Percentiles rank a stretch among this genome's conserved stretches.
Evolutionary conservation across 495 filamentous ascomycete species (phyloP).

Genomic region (Penicillium mononematosum): DNA sequence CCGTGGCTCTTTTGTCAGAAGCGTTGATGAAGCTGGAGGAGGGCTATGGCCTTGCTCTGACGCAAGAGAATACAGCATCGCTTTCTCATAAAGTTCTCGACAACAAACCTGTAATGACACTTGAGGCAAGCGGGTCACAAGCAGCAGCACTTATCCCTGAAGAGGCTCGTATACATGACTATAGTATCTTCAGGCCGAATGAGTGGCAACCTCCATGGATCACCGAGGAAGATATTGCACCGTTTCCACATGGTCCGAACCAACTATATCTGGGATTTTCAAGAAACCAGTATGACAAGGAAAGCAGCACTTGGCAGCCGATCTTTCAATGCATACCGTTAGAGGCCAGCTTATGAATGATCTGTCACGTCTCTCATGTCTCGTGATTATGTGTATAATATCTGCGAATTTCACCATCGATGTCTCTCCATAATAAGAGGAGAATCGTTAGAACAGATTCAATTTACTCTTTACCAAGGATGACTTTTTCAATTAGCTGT

Average conservation of each 20-base stretch:
- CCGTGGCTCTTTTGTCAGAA: slow-evolving; percentile 19
- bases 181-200: slow-evolving; percentile 12
- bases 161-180: slow-evolving; percentile 21
- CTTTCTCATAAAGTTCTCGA: neutral
- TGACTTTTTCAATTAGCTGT: too few species aligned
- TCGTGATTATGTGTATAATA: too few species aligned
- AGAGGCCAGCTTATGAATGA: neutral
- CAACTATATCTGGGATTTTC: neutral
- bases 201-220: neutral
- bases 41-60: slow-evolving; percentile 9
- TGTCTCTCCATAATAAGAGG: too few species aligned
- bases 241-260: neutral
- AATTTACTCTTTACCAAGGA: too few species aligned
- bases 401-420: too few species aligned
- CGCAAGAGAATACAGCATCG: neutral
- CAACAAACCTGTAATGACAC: neutral
- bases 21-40: slow-evolving; percentile 36
- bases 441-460: too few species aligned
- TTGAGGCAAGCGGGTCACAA: neutral
- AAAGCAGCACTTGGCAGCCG: neutral
- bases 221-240: neutral
- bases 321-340: neutral
- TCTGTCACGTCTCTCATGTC: neutral
- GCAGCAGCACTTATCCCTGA: slow-evolving; percentile 13
- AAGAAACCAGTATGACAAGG: neutral